Evolutionary conservation across 495 filamentous ascomycete genomes (phyloP).

Genomic region (Lasiosphaeria hispida): DNA sequence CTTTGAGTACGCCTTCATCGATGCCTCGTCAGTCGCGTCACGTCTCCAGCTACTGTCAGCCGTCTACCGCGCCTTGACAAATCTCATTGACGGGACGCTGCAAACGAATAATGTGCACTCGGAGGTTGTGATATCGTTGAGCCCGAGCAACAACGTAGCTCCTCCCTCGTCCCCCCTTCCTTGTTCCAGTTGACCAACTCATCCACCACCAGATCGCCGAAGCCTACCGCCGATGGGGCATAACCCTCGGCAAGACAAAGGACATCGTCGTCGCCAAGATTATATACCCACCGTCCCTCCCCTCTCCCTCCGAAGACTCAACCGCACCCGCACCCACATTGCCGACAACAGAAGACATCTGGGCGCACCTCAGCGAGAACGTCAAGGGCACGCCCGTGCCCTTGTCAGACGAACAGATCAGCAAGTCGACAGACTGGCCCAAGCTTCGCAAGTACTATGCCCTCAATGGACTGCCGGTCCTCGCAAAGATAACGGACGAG

Average conservation of each 20-base stretch:
- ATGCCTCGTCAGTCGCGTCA: constrained; percentile 69
- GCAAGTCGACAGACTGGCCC: constrained; percentile 57
- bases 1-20: constrained; percentile 92
- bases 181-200: constrained; percentile 16
- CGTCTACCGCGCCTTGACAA: constrained; percentile 72
- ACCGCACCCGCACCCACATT: constrained; percentile 7
- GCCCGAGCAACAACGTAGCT: constrained; percentile 78
- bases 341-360: constrained; percentile 53
- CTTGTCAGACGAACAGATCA: constrained; percentile 63
- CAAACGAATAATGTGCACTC: constrained; percentile 88
- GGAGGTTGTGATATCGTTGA: constrained; percentile 83
- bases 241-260: constrained; percentile 61
- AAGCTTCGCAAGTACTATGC: constrained; percentile 84
- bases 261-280: constrained; percentile 77
- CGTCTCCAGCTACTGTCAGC: constrained; percentile 72
- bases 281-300: not conserved
- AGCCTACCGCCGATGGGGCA: constrained; percentile 83
- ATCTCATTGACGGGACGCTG: constrained; percentile 54
- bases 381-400: constrained; percentile 61
- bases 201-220: constrained; percentile 70
- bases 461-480: constrained; percentile 54
- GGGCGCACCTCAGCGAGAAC: constrained; percentile 57
- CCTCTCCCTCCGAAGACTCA: constrained; percentile 7
- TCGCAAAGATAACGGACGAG: constrained; percentile 35
- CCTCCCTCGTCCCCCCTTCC: constrained; percentile 16